Evolutionary conservation across 768 basidiomycete genomes (phyloP).

Genomic region (Coprinellus micaceus): DNA sequence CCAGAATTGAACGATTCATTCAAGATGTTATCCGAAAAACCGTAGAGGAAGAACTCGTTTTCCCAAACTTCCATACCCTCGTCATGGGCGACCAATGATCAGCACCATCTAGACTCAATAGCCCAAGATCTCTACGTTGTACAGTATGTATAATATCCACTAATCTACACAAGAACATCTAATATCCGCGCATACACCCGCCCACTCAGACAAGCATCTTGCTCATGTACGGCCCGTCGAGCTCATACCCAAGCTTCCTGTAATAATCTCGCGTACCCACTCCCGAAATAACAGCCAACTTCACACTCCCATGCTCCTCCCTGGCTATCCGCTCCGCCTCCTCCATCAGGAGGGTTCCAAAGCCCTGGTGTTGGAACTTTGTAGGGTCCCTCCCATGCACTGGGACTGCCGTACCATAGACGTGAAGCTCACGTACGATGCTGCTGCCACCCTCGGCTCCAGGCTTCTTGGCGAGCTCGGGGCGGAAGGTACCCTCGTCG

Average conservation of each 20-base stretch:
- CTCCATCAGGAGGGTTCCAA: slow-evolving; percentile 97
- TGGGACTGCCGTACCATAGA: slow-evolving; percentile 97
- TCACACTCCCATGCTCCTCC: slow-evolving; percentile 94
- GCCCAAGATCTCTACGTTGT: neutral
- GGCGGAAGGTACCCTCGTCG: slow-evolving; percentile 94
- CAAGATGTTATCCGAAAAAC: slow-evolving; percentile 94
- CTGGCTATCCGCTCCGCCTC: slow-evolving; percentile 97
- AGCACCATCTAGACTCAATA: neutral
- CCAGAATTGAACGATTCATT: slow-evolving; percentile 91
- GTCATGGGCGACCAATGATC: slow-evolving; percentile 42
- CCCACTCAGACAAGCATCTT: slow-evolving; percentile 53
- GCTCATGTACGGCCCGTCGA: slow-evolving; percentile 98
- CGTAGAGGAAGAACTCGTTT: slow-evolving; percentile 92
- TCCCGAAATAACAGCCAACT: slow-evolving; percentile 96
- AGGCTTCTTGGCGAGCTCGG: slow-evolving; percentile 74
- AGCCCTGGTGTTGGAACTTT: slow-evolving; percentile 98
- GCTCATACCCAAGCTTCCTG: slow-evolving; percentile 85
- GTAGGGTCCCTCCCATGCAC: slow-evolving; percentile 97
- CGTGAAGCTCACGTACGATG: slow-evolving; percentile 94
- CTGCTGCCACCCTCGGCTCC: slow-evolving; percentile 78
- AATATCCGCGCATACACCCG: neutral
- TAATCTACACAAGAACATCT: neutral
- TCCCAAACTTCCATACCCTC: slow-evolving; percentile 91
- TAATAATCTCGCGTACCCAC: slow-evolving; percentile 98
- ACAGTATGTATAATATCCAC: neutral